A percentile compares a stretch with the other conserved stretches of the same genome.
Conservation (phyloP, 1,139 yeast genomes). For the Maudiozyma humilis region DNA sequence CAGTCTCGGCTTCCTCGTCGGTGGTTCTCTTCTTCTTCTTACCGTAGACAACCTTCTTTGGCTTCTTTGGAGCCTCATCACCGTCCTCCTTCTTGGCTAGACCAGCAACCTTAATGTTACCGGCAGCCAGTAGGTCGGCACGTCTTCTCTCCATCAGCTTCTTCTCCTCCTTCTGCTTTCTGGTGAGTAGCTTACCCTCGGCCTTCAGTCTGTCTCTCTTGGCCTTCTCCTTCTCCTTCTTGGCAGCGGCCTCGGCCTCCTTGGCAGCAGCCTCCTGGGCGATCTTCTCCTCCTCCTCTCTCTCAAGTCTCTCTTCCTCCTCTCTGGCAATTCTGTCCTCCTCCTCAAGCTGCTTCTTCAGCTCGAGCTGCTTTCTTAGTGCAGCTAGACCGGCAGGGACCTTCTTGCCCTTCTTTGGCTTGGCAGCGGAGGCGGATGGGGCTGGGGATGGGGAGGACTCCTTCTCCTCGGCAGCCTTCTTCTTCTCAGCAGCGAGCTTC, state of each 20-base stretch:
- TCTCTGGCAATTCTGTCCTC: conserved; percentile 45
- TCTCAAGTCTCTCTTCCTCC: conserved; percentile 52
- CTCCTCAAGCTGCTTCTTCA: conserved; percentile 77
- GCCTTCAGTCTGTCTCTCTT: conserved; percentile 77
- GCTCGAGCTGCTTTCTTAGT: conserved; percentile 74
- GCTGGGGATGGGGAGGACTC: conserved; percentile 2
- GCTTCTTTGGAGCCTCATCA: conserved; percentile 37
- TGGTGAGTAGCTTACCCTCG: conserved; percentile 83
- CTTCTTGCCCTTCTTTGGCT: conserved; percentile 47
- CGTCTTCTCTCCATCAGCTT: conserved; percentile 82
- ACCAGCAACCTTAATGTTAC: conserved; percentile 70
- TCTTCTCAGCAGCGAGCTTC: conserved; percentile 38
- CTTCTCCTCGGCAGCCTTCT: conserved; percentile 29
- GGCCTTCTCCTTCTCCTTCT: conserved; percentile 76
- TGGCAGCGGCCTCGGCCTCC: conserved; percentile 65
- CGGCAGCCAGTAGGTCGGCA: conserved; percentile 69
- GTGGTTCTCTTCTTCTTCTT: conserved; percentile 54
- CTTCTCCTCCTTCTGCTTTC: conserved; percentile 92
- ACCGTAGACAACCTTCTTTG: conserved; percentile 68
- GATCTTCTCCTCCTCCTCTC: conserved; percentile 51
- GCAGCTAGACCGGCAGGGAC: conserved; percentile 78
- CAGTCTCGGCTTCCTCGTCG: conserved; percentile 25
- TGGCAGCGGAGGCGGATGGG: conserved; percentile 1
- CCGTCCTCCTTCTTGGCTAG: conserved; percentile 37
- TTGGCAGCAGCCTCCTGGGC: conserved; percentile 48